These are phyloP conservation scores for Aspergillus bombycis DNA, from an alignment of 2,329 filamentous ascomycete genomes.

Conservation along the genomic window DNA sequence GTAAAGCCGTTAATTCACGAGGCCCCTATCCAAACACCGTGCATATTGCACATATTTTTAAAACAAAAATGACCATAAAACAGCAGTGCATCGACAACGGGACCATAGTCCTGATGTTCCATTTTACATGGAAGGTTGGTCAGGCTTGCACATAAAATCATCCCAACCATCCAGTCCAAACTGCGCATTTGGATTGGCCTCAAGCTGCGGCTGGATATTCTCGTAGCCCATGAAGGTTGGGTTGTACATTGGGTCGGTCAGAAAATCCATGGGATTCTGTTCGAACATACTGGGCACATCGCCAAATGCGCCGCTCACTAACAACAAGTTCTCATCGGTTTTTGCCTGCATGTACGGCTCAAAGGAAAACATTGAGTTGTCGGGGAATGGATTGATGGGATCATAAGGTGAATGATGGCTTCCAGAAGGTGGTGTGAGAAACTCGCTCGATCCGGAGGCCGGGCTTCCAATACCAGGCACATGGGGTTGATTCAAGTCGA, in stretches of 20 bases:
- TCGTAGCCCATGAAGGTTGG: not conserved
- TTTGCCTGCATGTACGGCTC: constrained; percentile 4
- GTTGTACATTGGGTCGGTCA: constrained; percentile 5
- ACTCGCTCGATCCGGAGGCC: constrained; percentile 5
- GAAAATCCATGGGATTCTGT: not conserved
- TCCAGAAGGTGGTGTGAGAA: constrained; percentile 9
- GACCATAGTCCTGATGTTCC: not conserved
- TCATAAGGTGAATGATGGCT: constrained; percentile 5
- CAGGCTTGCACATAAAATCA: not conserved
- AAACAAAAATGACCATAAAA: not conserved
- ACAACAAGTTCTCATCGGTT: constrained; percentile 7
- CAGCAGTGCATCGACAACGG: not conserved
- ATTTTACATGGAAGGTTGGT: not conserved
- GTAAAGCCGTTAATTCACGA: not conserved
- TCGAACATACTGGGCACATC: constrained; percentile 3
- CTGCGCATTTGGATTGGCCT: not conserved
- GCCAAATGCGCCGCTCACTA: constrained; percentile 7
- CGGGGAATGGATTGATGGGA: constrained; percentile 5
- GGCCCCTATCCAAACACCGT: not conserved
- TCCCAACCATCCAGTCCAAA: constrained; percentile 1
- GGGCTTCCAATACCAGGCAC: constrained; percentile 26
- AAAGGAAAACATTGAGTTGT: constrained; percentile 6
- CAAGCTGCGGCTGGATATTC: not conserved
- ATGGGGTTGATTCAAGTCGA: constrained; percentile 32
- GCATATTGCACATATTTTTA: not conserved